Evolutionary conservation across 2,329 filamentous ascomycete species (phyloP).

Genomic region (Biscogniauxia sp.): DNA sequence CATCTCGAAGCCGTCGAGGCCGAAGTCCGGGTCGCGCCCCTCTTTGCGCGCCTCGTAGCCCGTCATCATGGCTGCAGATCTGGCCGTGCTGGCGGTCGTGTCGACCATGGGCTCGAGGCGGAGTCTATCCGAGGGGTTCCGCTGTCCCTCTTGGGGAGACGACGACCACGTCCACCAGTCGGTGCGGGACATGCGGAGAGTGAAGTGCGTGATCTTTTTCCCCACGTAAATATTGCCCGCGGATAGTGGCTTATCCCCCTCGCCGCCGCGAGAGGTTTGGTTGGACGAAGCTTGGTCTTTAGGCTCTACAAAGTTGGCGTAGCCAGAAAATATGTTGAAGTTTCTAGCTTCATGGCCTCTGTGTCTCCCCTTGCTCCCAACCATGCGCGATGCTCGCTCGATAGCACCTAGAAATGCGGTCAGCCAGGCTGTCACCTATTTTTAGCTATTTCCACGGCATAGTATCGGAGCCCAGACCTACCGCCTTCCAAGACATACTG

Average conservation of each 20-base stretch:
- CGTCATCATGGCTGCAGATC: conserved; percentile 19
- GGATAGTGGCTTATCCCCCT: neutral
- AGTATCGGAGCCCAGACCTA: conserved; percentile 10
- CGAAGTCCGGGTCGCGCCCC: conserved; percentile 24
- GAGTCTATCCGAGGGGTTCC: conserved; percentile 12
- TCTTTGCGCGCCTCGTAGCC: conserved; percentile 25
- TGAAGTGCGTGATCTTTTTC: conserved; percentile 25
- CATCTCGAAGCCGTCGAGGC: conserved; percentile 24
- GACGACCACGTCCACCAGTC: conserved; percentile 29
- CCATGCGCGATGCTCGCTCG: conserved; percentile 23
- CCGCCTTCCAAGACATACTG: conserved; percentile 27
- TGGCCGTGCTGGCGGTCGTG: conserved; percentile 14
- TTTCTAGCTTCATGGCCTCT: conserved; percentile 16
- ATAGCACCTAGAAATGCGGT: conserved; percentile 16
- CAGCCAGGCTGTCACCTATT: neutral
- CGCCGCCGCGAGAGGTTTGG: neutral
- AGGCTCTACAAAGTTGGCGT: conserved; percentile 17
- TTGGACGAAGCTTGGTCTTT: neutral
- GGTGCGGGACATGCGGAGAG: conserved; percentile 24
- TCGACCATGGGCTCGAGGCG: conserved; percentile 30
- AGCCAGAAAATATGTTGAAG: conserved; percentile 9
- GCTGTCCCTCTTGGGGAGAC: conserved; percentile 6
- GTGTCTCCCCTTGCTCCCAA: conserved; percentile 23
- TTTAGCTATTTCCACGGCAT: neutral
- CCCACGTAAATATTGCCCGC: conserved; percentile 13